Evolutionary conservation across 345 rosid species (phyloP).

Genomic region (Stellera chamaejasme): DNA sequence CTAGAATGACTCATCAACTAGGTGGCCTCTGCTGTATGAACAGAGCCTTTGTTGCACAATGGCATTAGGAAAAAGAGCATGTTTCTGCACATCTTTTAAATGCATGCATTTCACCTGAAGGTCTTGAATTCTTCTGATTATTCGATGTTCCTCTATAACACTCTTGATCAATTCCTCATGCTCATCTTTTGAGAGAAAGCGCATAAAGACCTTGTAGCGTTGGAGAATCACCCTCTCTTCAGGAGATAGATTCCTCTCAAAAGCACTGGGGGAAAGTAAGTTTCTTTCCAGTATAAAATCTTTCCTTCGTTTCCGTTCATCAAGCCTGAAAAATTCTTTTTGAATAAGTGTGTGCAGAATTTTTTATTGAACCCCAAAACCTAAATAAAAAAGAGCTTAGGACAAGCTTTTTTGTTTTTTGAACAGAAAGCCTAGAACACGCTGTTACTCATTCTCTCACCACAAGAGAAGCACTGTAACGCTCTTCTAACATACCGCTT

Average conservation of each 20-base stretch:
- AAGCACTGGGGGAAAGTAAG: constrained; percentile 59
- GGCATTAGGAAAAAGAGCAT: too few species aligned
- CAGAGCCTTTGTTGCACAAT: too few species aligned
- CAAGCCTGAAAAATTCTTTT: constrained; percentile 48
- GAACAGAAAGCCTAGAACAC: too few species aligned
- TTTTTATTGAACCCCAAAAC: too few species aligned
- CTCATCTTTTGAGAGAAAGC: constrained; percentile 85
- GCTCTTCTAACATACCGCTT: constrained; percentile 41
- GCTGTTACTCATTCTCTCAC: too few species aligned
- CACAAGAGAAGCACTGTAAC: too few species aligned
- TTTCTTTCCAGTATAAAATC: constrained; percentile 84
- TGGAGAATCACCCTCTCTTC: constrained; percentile 67
- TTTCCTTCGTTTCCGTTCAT: constrained; percentile 95
- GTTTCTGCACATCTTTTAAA: constrained; percentile 38
- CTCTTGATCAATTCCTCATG: constrained; percentile 63
- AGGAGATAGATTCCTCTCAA: constrained; percentile 58
- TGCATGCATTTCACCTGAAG: constrained; percentile 59
- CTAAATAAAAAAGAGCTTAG: too few species aligned
- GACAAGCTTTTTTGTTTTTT: too few species aligned
- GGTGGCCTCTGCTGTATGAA: too few species aligned
- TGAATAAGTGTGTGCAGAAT: too few species aligned
- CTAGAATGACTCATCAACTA: too few species aligned
- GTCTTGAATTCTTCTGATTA: constrained; percentile 67
- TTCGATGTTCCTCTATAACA: constrained; percentile 60
- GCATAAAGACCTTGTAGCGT: constrained; percentile 65